These are phyloP conservation scores for Blastobotrys americana DNA, from an alignment of 805 yeast genomes.

Conservation along the genomic window DNA sequence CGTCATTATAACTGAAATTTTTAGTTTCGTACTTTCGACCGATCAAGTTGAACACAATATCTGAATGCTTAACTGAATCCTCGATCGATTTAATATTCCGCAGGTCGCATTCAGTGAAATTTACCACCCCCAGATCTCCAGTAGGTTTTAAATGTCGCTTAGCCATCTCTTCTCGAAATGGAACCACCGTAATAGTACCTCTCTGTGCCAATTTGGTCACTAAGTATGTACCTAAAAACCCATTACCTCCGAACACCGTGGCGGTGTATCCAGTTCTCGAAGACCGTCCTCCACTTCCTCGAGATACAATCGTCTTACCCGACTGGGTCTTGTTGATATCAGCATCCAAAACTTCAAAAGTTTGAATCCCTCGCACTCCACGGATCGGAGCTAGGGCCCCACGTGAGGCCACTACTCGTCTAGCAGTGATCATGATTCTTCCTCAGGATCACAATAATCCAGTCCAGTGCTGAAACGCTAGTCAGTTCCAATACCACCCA, in stretches of 20 bases:
- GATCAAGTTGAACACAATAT: slow-evolving; percentile 71
- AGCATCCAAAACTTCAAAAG: slow-evolving; percentile 35
- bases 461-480: no score
- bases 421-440: neutral
- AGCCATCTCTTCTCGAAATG: slow-evolving; percentile 74
- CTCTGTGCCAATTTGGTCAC: slow-evolving; percentile 69
- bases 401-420: neutral
- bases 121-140: slow-evolving; percentile 85
- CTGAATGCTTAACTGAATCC: slow-evolving; percentile 71
- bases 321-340: slow-evolving; percentile 59
- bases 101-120: slow-evolving; percentile 73
- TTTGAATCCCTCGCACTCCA: slow-evolving; percentile 26
- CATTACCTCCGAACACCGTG: slow-evolving; percentile 78
- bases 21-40: slow-evolving; percentile 73
- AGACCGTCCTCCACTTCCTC: slow-evolving; percentile 71
- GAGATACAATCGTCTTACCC: slow-evolving; percentile 66
- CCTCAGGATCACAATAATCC: neutral
- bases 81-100: slow-evolving; percentile 70
- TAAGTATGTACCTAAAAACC: slow-evolving; percentile 68
- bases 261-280: slow-evolving; percentile 85
- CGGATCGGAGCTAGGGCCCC: neutral
- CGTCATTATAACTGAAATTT: slow-evolving; percentile 76
- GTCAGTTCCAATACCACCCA: no score
- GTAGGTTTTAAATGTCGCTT: slow-evolving; percentile 71
- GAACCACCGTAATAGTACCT: slow-evolving; percentile 70